phyloP scores from a whole-genome alignment of 192 early-diverging fungal genomes.

The Mortierella hygrophila region DNA sequence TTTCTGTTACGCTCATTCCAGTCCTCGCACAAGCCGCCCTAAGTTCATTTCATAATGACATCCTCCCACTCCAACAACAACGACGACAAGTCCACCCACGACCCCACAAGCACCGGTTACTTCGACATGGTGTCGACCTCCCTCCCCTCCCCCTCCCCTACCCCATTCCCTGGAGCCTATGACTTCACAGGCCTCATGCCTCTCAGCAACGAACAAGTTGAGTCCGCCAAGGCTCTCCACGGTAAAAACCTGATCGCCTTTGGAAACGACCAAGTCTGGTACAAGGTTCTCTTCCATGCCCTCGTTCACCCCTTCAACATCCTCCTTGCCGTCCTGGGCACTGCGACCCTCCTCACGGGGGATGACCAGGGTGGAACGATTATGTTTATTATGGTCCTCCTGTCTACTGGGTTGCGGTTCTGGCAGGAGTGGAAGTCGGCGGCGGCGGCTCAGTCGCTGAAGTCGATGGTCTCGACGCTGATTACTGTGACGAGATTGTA shows the following conservation, averaged over 20 bases:
- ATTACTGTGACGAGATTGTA: slow-evolving; percentile 55
- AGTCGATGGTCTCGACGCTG: slow-evolving; percentile 48
- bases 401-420: slow-evolving; percentile 56
- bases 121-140: slow-evolving; percentile 22
- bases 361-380: slow-evolving; percentile 37
- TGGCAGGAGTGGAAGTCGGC: slow-evolving; percentile 61
- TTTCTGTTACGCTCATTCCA: neutral
- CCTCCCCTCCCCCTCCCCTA: slow-evolving; percentile 15
- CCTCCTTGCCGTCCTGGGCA: slow-evolving; percentile 41
- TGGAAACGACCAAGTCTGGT: slow-evolving; percentile 39
- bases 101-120: neutral
- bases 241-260: slow-evolving; percentile 38
- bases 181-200: slow-evolving; percentile 25
- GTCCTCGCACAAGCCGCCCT: slow-evolving; percentile 43
- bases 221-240: slow-evolving; percentile 4
- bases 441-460: slow-evolving; percentile 32
- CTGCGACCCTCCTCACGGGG: slow-evolving; percentile 26
- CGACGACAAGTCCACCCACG: slow-evolving; percentile 25
- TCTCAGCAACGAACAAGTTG: slow-evolving; percentile 39
- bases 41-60: slow-evolving; percentile 20
- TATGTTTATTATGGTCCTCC: slow-evolving; percentile 55
- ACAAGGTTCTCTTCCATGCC: slow-evolving; percentile 53
- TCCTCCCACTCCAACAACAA: slow-evolving; percentile 5
- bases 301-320: slow-evolving; percentile 62
- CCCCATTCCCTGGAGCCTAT: neutral